Percentiles rank a stretch among this genome's conserved stretches.
Conservation (phyloP, 1,284 basidiomycete genomes). For the Exobasidium cylindrosporum region DNA sequence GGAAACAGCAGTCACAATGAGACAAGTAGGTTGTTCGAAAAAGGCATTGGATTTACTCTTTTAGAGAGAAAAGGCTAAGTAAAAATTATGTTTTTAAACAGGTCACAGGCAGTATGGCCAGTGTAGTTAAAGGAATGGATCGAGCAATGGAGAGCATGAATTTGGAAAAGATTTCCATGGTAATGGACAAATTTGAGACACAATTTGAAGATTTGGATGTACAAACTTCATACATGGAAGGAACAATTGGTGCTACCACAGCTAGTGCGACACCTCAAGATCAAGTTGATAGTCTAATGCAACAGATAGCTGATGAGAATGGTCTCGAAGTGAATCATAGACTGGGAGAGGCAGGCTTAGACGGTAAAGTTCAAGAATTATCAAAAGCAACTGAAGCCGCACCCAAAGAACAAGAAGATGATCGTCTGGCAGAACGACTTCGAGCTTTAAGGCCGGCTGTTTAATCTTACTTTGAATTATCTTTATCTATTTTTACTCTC, state of each 20-base stretch:
- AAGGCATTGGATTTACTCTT: neutral
- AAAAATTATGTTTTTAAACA: too few species aligned
- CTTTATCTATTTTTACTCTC: neutral
- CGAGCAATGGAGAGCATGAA: slow-evolving; percentile 99
- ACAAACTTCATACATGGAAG: slow-evolving; percentile 97
- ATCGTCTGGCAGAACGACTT: slow-evolving; percentile 68
- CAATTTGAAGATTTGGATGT: slow-evolving; percentile 97
- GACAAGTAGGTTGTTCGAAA: slow-evolving; percentile 57
- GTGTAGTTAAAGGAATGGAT: slow-evolving; percentile 96
- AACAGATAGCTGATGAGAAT: slow-evolving; percentile 93
- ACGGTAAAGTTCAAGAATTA: slow-evolving; percentile 22
- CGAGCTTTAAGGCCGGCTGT: slow-evolving; percentile 50
- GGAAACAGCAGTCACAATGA: slow-evolving; percentile 99
- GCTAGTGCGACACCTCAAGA: slow-evolving; percentile 93
- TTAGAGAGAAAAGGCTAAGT: too few species aligned
- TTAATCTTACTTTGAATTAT: slow-evolving; percentile 12
- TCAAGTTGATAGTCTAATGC: slow-evolving; percentile 87
- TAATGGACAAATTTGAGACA: slow-evolving; percentile 98
- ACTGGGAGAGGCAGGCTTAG: slow-evolving; percentile 68
- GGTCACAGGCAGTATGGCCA: slow-evolving; percentile 85
- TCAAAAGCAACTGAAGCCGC: slow-evolving; percentile 60
- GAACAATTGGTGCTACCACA: slow-evolving; percentile 88
- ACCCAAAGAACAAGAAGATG: slow-evolving; percentile 67
- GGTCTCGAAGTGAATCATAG: slow-evolving; percentile 93
- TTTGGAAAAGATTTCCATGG: slow-evolving; percentile 94